phyloP scores from a whole-genome alignment of 2,329 filamentous ascomycete genomes.

The Paraphaeosphaeria minitans region DNA sequence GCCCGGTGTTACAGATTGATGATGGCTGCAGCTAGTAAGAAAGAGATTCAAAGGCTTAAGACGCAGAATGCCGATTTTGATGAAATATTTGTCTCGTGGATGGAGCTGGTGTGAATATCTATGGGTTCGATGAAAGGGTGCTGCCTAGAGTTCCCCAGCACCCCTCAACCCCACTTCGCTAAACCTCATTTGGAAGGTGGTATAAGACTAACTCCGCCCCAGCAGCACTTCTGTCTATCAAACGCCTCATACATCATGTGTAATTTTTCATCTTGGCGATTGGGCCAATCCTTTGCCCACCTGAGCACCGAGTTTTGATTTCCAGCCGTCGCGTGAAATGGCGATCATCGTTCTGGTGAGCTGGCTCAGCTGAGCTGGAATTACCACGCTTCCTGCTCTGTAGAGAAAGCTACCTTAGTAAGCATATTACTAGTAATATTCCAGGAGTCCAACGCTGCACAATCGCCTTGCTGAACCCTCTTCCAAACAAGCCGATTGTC shows the following conservation, averaged over 20 bases:
- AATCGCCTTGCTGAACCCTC: no score
- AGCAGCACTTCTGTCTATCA: not conserved
- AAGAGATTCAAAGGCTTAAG: not conserved
- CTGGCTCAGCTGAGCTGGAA: no score
- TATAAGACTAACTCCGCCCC: not conserved
- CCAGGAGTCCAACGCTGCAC: no score
- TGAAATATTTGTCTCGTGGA: not conserved
- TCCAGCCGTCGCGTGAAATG: not conserved
- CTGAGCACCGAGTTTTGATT: not conserved
- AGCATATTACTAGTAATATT: no score
- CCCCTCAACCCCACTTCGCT: conserved; percentile 2
- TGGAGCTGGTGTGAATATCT: no score
- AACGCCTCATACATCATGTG: not conserved
- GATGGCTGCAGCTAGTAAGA: not conserved
- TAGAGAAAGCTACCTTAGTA: no score
- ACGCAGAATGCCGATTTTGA: not conserved
- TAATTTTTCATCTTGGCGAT: not conserved
- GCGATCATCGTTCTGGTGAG: not conserved
- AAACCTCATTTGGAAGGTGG: not conserved
- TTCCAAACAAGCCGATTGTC: no score
- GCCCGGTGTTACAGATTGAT: not conserved
- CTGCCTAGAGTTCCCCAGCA: not conserved
- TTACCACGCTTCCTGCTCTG: no score
- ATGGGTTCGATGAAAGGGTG: not conserved
- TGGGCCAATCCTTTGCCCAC: not conserved